These are phyloP conservation scores for Rhodotorula glutinis DNA, from an alignment of 1,284 basidiomycete species.

Conservation along the genomic window DNA sequence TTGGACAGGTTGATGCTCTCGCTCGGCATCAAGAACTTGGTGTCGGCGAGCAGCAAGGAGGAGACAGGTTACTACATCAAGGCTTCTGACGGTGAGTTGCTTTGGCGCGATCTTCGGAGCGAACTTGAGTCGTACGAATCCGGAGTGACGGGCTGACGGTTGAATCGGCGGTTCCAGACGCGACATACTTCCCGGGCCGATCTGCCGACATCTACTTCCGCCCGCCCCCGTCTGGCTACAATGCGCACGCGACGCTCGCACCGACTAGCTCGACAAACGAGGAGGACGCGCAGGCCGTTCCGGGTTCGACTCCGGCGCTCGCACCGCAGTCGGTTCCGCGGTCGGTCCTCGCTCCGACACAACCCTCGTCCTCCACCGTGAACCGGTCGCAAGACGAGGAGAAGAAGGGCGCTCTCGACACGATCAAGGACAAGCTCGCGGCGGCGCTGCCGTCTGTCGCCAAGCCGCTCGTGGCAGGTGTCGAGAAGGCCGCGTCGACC, in stretches of 20 bases:
- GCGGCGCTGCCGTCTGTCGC: slow-evolving; percentile 34
- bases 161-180: slow-evolving; percentile 56
- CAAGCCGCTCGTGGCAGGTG: slow-evolving; percentile 40
- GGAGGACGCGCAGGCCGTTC: slow-evolving; percentile 37
- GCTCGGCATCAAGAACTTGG: slow-evolving; percentile 80
- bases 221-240: slow-evolving; percentile 52
- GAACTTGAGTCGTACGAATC: too few relatives aligned
- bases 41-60: slow-evolving; percentile 47
- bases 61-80: slow-evolving; percentile 84
- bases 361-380: slow-evolving; percentile 37
- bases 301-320: slow-evolving; percentile 11
- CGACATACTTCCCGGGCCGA: slow-evolving; percentile 90
- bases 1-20: slow-evolving; percentile 93
- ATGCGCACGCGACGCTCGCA: slow-evolving; percentile 37
- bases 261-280: slow-evolving; percentile 30
- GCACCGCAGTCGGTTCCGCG: slow-evolving; percentile 22
- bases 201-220: slow-evolving; percentile 88
- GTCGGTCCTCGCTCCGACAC: slow-evolving; percentile 17
- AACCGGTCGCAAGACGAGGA: not conserved
- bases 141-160: not conserved
- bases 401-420: slow-evolving; percentile 47
- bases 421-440: slow-evolving; percentile 50
- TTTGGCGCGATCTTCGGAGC: slow-evolving; percentile 41
- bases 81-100: slow-evolving; percentile 65
- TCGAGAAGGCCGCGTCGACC: slow-evolving; percentile 45